Percentiles rank a stretch among this genome's conserved stretches.
These are phyloP conservation scores for Annulohypoxylon moriforme DNA, from an alignment of 495 filamentous ascomycete species.

Conservation along the genomic window DNA sequence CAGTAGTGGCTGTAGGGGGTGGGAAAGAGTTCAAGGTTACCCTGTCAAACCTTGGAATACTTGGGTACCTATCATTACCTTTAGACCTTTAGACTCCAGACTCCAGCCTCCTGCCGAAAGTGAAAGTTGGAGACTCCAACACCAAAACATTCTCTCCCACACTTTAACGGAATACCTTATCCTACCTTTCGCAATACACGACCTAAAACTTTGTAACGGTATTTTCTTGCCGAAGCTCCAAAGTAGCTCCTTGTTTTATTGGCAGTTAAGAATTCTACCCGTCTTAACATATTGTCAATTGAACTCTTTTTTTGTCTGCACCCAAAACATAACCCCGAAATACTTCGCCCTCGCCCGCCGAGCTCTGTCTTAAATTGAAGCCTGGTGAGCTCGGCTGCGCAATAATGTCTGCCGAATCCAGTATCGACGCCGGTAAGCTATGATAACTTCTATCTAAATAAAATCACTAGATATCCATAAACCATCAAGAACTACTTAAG, in stretches of 20 bases:
- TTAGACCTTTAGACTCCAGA: not conserved
- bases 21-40: constrained; percentile 17
- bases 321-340: constrained; percentile 26
- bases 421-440: constrained; percentile 48
- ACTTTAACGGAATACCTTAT: constrained; percentile 8
- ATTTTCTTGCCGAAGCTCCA: constrained; percentile 30
- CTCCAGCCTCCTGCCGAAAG: constrained; percentile 43
- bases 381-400: constrained; percentile 45
- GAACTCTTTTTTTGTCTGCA: constrained; percentile 25
- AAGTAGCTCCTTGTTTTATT: constrained; percentile 16
- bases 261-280: not conserved
- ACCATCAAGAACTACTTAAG: not conserved
- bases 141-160: constrained; percentile 33
- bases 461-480: not conserved
- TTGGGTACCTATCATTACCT: constrained; percentile 5
- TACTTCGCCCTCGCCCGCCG: constrained; percentile 25
- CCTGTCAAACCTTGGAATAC: constrained; percentile 15
- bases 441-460: constrained; percentile 16
- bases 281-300: constrained; percentile 30
- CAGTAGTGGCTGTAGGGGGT: not conserved
- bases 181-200: constrained; percentile 30
- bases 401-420: constrained; percentile 49
- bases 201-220: constrained; percentile 9
- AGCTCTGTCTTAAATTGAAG: constrained; percentile 43
- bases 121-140: constrained; percentile 41